Conservation (phyloP, 306 rosid species). For the Hippophae rhamnoides region DNA sequence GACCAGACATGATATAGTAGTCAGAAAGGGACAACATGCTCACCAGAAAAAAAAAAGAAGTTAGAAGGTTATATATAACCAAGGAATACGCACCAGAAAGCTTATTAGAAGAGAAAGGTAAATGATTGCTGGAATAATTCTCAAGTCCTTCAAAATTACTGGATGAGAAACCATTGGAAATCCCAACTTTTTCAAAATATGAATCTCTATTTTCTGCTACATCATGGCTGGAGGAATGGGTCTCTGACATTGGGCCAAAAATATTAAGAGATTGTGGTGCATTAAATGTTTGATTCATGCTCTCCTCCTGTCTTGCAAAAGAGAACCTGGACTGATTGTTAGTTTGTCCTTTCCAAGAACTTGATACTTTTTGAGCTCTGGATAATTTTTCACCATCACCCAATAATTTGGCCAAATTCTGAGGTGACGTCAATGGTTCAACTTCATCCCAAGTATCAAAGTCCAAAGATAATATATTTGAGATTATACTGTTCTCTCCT, state of each 20-base stretch:
- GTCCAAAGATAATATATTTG: slow-evolving; percentile 79
- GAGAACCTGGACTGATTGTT: slow-evolving; percentile 81
- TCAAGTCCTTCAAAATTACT: slow-evolving; percentile 42
- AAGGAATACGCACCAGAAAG: slow-evolving; percentile 47
- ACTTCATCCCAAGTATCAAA: slow-evolving; percentile 53
- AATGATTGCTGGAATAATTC: slow-evolving; percentile 27
- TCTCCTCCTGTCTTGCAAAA: slow-evolving; percentile 81
- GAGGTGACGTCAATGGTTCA: slow-evolving; percentile 47
- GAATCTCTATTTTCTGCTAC: slow-evolving; percentile 43
- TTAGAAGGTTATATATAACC: not conserved
- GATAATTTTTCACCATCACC: slow-evolving; percentile 47
- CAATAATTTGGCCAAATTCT: slow-evolving; percentile 49
- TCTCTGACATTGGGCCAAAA: slow-evolving; percentile 34
- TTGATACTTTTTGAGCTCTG: slow-evolving; percentile 31
- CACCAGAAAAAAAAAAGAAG: not conserved
- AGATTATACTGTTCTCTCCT: slow-evolving; percentile 86
- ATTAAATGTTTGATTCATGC: slow-evolving; percentile 37
- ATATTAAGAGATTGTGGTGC: slow-evolving; percentile 38
- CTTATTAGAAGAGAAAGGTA: slow-evolving; percentile 38
- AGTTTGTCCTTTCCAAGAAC: slow-evolving; percentile 63
- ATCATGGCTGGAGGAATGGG: slow-evolving; percentile 36
- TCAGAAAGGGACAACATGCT: not conserved
- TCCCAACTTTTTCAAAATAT: slow-evolving; percentile 34
- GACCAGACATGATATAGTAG: too few relatives aligned
- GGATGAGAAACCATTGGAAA: slow-evolving; percentile 43